Base-by-base conservation (phyloP, 495 filamentous ascomycete species). In the Astrothelium subdiscretum region DNA sequence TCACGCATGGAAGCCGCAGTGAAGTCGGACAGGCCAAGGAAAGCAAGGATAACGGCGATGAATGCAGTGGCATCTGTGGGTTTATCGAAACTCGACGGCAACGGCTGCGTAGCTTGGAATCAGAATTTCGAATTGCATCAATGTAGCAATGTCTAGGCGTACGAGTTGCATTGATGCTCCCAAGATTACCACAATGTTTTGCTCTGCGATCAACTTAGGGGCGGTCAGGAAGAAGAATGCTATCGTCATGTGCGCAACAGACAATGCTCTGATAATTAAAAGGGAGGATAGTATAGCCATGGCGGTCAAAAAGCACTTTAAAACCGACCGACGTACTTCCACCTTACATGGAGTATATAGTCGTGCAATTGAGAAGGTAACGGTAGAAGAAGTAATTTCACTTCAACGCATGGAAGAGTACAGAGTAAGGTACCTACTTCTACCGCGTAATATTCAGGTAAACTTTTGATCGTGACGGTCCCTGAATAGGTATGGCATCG, bases 81-180 rank as follows among this genome's bases (percentile, higher is more conserved):
- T 10, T 75, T 71, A 15, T 84, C 81, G 73, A 91, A 83, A 66
- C 79, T 72, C 51, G 83, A 80, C 22, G 79, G 69, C 22, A 68
- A 68, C 48, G 74, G 67, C 63, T 63, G 51, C 31, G 6, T 48
- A 15, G n/a, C n/a, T 15, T 48, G 13, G n/a, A 29, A 59, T 63
- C 40, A 59, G 26, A 1, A 1, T 26, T 62, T 18, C 35, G 74
- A 75, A 61, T 76, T 61, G 5, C 78, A 75, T 73, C 79, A 65
- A 20, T 57, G 4, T 31, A 51, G 65, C 29, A 32, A 29, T 59
- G 48, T 15, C n/a, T 38, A 71, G n/a, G n/a, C 77, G 32, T 83
- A 89, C 88, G 63, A 95, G 80, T 63, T 83, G 81, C 82, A 94
- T 85, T 48, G 89, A 80, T 71, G 94, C 90, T 48, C 91, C 91